Conservation (phyloP, 148 eudicot genomes). For the Mesembryanthemum crystallinum region DNA sequence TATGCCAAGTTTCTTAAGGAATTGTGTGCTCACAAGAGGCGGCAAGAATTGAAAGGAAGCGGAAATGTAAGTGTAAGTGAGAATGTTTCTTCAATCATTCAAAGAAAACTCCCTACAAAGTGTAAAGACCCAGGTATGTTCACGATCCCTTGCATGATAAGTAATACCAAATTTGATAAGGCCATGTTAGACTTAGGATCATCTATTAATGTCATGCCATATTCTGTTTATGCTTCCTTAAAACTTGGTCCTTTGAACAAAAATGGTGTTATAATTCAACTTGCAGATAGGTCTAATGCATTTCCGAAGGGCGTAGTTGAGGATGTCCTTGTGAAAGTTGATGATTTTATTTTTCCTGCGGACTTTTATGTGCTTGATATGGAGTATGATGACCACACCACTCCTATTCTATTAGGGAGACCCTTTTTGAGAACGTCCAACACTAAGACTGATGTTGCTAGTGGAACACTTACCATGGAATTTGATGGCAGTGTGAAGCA, state of each 20-base stretch:
- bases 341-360: not conserved
- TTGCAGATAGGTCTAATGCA: not conserved
- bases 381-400: not conserved
- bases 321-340: not conserved
- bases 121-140: too few relatives aligned
- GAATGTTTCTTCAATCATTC: not conserved
- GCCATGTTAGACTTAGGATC: not conserved
- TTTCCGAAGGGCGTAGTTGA: not conserved
- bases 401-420: constrained; percentile 6
- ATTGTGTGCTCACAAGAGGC: constrained; percentile 3
- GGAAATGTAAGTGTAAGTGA: constrained; percentile 1
- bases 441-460: constrained; percentile 20
- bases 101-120: too few relatives aligned
- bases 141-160: too few relatives aligned
- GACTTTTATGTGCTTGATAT: not conserved
- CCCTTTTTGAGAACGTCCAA: constrained; percentile 6
- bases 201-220: not conserved
- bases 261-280: not conserved
- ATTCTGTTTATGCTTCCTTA: not conserved
- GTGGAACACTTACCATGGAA: constrained; percentile 19
- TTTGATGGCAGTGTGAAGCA: constrained; percentile 17
- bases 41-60: not conserved
- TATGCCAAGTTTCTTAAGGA: constrained; percentile 21
- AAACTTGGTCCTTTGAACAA: not conserved
- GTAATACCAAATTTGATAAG: not conserved